A percentile compares a stretch with the other conserved stretches of the same genome.
Evolutionary conservation across 75 land plant species (phyloP).

Genomic region (Azolla pinnata): DNA sequence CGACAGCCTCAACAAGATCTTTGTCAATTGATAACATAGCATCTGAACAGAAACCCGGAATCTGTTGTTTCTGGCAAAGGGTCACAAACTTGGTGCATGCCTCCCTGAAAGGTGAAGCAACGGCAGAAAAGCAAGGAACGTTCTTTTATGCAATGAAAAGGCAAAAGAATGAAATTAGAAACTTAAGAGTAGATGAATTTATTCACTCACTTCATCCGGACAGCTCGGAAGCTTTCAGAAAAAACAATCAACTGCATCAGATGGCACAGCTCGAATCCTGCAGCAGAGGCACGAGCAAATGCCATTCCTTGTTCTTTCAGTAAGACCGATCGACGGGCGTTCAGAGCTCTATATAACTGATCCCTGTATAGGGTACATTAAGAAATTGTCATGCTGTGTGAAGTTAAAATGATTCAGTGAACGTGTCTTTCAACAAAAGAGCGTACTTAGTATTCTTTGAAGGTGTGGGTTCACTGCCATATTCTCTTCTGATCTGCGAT

Average conservation of each 20-base stretch:
- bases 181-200: background rate
- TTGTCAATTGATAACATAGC: constrained; percentile 31
- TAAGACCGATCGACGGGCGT: constrained; percentile 28
- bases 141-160: background rate
- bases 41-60: constrained; percentile 12
- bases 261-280: constrained; percentile 33
- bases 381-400: too few relatives aligned
- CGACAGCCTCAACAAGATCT: background rate
- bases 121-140: background rate
- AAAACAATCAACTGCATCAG: constrained; percentile 32
- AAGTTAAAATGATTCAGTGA: too few relatives aligned
- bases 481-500: too few relatives aligned
- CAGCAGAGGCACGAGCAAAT: constrained; percentile 44
- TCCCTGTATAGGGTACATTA: too few relatives aligned
- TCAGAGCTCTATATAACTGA: constrained; percentile 34
- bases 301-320: constrained; percentile 58
- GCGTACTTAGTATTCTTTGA: too few relatives aligned
- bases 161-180: background rate
- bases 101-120: constrained; percentile 29
- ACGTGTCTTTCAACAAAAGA: too few relatives aligned
- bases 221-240: constrained; percentile 46
- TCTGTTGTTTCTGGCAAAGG: constrained; percentile 23
- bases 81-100: constrained; percentile 21
- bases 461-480: too few relatives aligned
- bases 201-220: constrained; percentile 30